These are phyloP conservation scores for Erysimum cheiranthoides DNA, from an alignment of 345 rosid genomes.

Conservation along the genomic window DNA sequence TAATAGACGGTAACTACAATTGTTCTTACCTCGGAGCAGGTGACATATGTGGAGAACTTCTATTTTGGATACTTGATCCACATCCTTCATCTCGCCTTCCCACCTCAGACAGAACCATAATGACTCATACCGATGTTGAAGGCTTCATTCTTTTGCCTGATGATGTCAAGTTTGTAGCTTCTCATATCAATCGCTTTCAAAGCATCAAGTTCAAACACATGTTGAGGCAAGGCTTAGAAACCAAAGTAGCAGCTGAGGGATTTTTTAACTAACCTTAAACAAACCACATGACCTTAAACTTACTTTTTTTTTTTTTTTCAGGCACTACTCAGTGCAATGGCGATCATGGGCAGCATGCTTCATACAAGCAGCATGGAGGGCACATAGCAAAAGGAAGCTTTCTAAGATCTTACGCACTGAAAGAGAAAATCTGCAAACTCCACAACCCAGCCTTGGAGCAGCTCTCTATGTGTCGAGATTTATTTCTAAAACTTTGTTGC, in stretches of 20 bases:
- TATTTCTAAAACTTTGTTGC: slow-evolving; percentile 52
- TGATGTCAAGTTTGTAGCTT: slow-evolving; percentile 52
- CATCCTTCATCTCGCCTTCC: slow-evolving; percentile 45
- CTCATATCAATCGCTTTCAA: slow-evolving; percentile 59
- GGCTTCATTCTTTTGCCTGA: slow-evolving; percentile 63
- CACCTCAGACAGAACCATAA: slow-evolving; percentile 56
- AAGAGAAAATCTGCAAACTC: neutral
- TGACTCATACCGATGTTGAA: slow-evolving; percentile 62
- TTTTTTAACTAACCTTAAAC: neutral
- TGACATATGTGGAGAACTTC: slow-evolving; percentile 74
- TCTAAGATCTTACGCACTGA: neutral
- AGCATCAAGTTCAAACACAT: slow-evolving; percentile 50
- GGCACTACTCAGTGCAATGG: slow-evolving; percentile 65
- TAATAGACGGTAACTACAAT: slow-evolving; percentile 50
- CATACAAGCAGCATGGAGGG: slow-evolving; percentile 75
- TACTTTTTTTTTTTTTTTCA: slow-evolving; percentile 29
- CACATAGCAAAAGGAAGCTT: slow-evolving; percentile 53
- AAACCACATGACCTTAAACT: neutral
- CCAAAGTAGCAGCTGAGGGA: neutral
- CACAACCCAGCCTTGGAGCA: slow-evolving; percentile 46
- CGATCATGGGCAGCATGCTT: slow-evolving; percentile 69
- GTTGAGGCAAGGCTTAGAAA: slow-evolving; percentile 50
- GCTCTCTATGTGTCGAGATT: slow-evolving; percentile 53
- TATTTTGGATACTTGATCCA: neutral
- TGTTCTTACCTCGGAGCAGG: slow-evolving; percentile 50